Base-by-base conservation (phyloP, 345 rosid species). In the Aegle marmelos region DNA sequence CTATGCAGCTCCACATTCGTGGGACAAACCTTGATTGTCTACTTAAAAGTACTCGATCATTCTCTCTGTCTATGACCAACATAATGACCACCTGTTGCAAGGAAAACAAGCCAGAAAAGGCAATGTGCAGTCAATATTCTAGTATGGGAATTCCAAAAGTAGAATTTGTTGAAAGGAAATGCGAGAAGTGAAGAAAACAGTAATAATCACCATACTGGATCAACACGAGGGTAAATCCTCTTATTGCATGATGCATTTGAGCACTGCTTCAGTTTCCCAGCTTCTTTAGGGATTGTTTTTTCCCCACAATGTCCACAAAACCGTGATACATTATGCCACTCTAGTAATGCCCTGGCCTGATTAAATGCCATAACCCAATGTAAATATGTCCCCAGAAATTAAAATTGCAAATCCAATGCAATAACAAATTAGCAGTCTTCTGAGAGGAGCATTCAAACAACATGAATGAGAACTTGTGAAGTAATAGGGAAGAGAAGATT, bases 1-100 rank as follows among this genome's bases (percentile, higher is more conserved):
- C 94, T 85, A 92, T 85, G 87, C 99, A 95, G 84, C 96, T 95
- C 98, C 99, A 95, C 96, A 95, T 90, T 71, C 98, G 87, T 24
- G 98, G 98, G 31, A 92, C 97, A 83, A 48, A 90, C 84, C 99
- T 90, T n/a, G 96, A 87, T 31, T 91, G 98, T 66, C 92, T 89
- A 83, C 97, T 88, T 78, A 95, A 80, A 78, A 95, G 97, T 45
- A 82, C 97, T 22, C 94, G 80, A 19, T 92, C 98, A 79, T 95
- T 93, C 81, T 93, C 95, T 84, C 78, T 85, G 76, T 95, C 99
- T 75, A 95, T 90, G 68, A 93, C 97, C 80, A 93, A 87, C 99
- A 95, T 95, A 79, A 95, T 93, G 78, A 95, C 99, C 79, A 92
- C 98, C 99, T 95, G 85, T 24, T 73, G 25, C 53, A 65, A 69